Evolutionary conservation across 2,329 filamentous ascomycete genomes (phyloP).

Genomic region (Tolypocladium inflatum): DNA sequence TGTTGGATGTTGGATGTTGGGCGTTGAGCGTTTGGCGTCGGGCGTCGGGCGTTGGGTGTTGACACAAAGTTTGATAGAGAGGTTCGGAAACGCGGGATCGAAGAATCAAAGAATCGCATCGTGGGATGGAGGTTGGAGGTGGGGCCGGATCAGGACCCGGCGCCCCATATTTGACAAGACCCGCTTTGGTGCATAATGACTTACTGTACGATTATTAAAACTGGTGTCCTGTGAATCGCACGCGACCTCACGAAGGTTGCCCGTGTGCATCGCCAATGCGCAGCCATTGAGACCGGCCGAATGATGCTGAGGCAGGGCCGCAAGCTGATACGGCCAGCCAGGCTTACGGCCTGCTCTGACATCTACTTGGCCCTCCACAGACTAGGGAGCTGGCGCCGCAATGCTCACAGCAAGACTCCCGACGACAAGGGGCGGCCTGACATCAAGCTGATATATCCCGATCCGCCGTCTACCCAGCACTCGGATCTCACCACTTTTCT

Average conservation of each 20-base stretch:
- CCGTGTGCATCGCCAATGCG: not conserved
- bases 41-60: too few relatives aligned
- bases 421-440: not conserved
- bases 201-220: too few relatives aligned
- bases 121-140: not conserved
- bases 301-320: not conserved
- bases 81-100: not conserved
- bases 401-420: not conserved
- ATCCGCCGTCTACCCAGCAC: constrained; percentile 42
- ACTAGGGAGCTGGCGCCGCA: not conserved
- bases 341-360: not conserved
- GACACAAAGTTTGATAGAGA: too few relatives aligned
- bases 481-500: constrained; percentile 56
- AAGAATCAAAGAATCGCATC: not conserved
- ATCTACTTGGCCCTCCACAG: too few relatives aligned
- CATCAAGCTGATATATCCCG: constrained; percentile 27
- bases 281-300: not conserved
- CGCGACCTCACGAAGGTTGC: not conserved
- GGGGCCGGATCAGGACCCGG: not conserved
- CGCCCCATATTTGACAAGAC: not conserved
- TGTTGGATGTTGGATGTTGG: not conserved
- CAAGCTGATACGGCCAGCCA: not conserved
- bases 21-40: too few relatives aligned
- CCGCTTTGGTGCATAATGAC: constrained; percentile 1
- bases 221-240: too few relatives aligned